phyloP scores from a whole-genome alignment of 2,329 filamentous ascomycete genomes.

The Torrubiella hemipterigena region DNA sequence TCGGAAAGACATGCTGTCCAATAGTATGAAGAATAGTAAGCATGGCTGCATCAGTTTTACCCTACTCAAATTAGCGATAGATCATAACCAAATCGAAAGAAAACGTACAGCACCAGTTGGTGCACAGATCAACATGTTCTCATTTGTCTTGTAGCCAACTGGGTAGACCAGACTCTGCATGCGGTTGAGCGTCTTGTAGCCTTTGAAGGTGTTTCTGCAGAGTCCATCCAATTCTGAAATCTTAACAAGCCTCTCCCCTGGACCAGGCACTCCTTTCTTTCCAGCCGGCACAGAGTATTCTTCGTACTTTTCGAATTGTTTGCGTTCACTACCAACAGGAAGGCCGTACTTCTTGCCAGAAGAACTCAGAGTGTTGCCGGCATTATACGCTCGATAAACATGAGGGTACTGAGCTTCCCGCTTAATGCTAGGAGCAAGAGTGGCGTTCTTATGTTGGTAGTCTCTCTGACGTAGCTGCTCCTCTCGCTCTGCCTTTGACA shows the following conservation, averaged over 20 bases:
- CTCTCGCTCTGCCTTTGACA: constrained; percentile 68
- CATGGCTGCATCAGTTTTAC: constrained; percentile 98
- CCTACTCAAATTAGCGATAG: too few species aligned
- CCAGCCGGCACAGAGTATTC: constrained; percentile 80
- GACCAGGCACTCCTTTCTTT: constrained; percentile 61
- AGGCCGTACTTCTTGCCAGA: constrained; percentile 74
- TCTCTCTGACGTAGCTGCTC: constrained; percentile 67
- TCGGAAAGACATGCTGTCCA: constrained; percentile 72
- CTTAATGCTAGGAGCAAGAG: constrained; percentile 58
- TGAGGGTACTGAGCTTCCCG: constrained; percentile 78
- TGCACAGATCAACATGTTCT: constrained; percentile 98
- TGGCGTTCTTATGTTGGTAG: constrained; percentile 67
- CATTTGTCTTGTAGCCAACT: constrained; percentile 87
- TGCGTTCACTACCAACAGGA: constrained; percentile 60
- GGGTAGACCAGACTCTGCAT: constrained; percentile 98
- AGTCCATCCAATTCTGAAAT: constrained; percentile 80
- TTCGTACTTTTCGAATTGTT: constrained; percentile 69
- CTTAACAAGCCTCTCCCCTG: constrained; percentile 61
- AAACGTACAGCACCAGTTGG: constrained; percentile 97
- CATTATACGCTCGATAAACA: constrained; percentile 73
- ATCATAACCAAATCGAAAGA: too few species aligned
- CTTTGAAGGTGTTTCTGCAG: constrained; percentile 83
- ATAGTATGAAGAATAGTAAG: constrained; percentile 87
- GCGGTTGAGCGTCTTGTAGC: constrained; percentile 85
- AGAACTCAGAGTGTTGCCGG: constrained; percentile 74